Percentiles rank a stretch among this genome's conserved stretches.
Evolutionary conservation across 1,139 yeast species (phyloP).

Genomic region (Candida sojae): DNA sequence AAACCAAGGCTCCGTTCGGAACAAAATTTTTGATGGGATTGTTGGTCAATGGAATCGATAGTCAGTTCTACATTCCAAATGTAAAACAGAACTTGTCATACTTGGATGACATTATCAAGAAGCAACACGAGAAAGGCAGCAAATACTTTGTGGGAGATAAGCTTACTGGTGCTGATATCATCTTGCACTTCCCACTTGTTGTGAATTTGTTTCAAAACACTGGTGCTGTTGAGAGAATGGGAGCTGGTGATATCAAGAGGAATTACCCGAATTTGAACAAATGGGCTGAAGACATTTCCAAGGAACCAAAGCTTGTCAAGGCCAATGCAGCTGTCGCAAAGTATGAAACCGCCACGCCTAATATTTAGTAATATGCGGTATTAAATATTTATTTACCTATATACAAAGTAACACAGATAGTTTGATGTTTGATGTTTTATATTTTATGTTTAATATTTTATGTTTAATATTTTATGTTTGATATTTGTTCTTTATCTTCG

Average conservation of each 20-base stretch:
- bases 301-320: constrained; percentile 22
- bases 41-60: constrained; percentile 27
- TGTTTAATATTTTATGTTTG: too few relatives aligned
- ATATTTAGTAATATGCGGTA: constrained; percentile 32
- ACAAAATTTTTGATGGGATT: constrained; percentile 23
- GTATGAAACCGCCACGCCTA: constrained; percentile 11
- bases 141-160: constrained; percentile 38
- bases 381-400: constrained; percentile 18
- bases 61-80: constrained; percentile 29
- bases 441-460: too few relatives aligned
- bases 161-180: constrained; percentile 42
- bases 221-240: constrained; percentile 2
- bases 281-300: constrained; percentile 24
- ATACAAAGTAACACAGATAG: too few relatives aligned
- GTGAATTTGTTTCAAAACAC: constrained; percentile 20
- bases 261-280: constrained; percentile 26
- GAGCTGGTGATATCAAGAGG: constrained; percentile 7
- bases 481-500: too few relatives aligned
- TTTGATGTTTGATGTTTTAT: too few relatives aligned
- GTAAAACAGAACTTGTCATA: constrained; percentile 25
- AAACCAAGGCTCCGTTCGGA: constrained; percentile 32
- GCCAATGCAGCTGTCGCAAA: constrained; percentile 19
- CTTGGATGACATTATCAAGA: constrained; percentile 31
- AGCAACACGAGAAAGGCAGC: constrained; percentile 24
- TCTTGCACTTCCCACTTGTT: constrained; percentile 36